Percentiles rank a stretch among this genome's conserved stretches.
phyloP scores from a whole-genome alignment of 495 filamentous ascomycete species.

The Talaromyces liani region DNA sequence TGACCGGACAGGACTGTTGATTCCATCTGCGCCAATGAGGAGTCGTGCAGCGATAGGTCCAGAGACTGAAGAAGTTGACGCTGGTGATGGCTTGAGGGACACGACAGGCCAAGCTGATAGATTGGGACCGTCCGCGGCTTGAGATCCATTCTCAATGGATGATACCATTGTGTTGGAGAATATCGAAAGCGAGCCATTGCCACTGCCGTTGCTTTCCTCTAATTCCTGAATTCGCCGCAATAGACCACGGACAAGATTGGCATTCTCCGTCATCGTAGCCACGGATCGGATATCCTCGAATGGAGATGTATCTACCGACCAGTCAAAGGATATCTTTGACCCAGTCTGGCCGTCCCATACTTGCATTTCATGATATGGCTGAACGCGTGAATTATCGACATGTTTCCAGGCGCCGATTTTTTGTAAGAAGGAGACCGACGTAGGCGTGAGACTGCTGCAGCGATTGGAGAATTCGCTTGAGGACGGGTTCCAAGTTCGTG shows the following conservation, averaged over 20 bases:
- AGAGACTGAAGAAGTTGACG: conserved; percentile 22
- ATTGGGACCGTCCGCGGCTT: conserved; percentile 56
- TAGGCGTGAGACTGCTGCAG: conserved; percentile 86
- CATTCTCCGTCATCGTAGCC: conserved; percentile 94
- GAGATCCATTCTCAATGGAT: conserved; percentile 63
- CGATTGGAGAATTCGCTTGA: conserved; percentile 78
- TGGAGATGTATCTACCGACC: conserved; percentile 43
- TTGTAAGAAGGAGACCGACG: conserved; percentile 63
- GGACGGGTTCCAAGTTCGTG: conserved; percentile 56
- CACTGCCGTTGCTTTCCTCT: conserved; percentile 35
- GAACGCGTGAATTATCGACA: conserved; percentile 59
- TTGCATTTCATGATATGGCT: conserved; percentile 85
- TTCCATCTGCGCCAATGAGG: conserved; percentile 87
- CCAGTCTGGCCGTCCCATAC: conserved; percentile 95
- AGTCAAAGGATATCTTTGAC: conserved; percentile 83
- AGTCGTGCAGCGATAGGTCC: conserved; percentile 65
- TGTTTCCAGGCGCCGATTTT: conserved; percentile 85
- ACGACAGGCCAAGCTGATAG: conserved; percentile 83
- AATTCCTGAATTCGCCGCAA: conserved; percentile 62
- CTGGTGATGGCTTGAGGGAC: conserved; percentile 40
- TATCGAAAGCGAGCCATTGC: conserved; percentile 40
- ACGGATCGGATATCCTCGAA: conserved; percentile 53
- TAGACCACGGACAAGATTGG: conserved; percentile 74
- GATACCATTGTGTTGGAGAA: conserved; percentile 71
- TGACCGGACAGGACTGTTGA: conserved; percentile 84